Conservation (phyloP, 306 rosid species). For the Vicia sativa region DNA sequence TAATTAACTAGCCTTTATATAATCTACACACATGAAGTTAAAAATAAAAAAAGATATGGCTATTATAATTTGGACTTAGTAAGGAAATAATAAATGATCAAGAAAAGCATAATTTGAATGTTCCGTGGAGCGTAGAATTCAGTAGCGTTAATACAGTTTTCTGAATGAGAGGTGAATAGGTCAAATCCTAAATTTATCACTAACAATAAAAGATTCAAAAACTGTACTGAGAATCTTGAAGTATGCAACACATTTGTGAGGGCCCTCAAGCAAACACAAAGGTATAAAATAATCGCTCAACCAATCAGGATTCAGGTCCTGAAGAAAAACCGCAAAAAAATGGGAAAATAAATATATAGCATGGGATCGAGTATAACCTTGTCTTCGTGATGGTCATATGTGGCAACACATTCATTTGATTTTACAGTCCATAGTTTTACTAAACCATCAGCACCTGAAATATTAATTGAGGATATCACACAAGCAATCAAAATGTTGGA, state of each 20-base stretch:
- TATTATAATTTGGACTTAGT: neutral
- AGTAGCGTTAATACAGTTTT: conserved; percentile 4
- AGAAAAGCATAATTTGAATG: conserved; percentile 29
- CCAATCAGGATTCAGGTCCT: neutral
- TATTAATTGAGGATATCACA: conserved; percentile 31
- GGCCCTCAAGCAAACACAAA: neutral
- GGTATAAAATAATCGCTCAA: neutral
- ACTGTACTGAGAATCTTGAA: conserved; percentile 14
- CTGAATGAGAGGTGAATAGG: neutral
- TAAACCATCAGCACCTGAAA: conserved; percentile 91
- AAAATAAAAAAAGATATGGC: neutral
- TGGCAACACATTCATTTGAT: conserved; percentile 80
- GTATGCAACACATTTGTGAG: neutral
- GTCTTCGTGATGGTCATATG: conserved; percentile 89
- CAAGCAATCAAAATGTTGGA: conserved; percentile 20
- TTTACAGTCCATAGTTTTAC: conserved; percentile 92
- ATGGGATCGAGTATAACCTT: conserved; percentile 55
- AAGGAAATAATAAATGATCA: conserved; percentile 1
- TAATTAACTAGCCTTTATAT: neutral
- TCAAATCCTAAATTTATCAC: neutral
- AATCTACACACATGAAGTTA: neutral
- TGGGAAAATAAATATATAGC: neutral
- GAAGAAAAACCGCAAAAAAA: conserved; percentile 15
- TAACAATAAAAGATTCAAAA: conserved; percentile 12
- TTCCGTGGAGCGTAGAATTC: neutral